A percentile compares a stretch with the other conserved stretches of the same genome.
These are phyloP conservation scores for Sutorius eximius DNA, from an alignment of 1,284 basidiomycete genomes.

Conservation along the genomic window DNA sequence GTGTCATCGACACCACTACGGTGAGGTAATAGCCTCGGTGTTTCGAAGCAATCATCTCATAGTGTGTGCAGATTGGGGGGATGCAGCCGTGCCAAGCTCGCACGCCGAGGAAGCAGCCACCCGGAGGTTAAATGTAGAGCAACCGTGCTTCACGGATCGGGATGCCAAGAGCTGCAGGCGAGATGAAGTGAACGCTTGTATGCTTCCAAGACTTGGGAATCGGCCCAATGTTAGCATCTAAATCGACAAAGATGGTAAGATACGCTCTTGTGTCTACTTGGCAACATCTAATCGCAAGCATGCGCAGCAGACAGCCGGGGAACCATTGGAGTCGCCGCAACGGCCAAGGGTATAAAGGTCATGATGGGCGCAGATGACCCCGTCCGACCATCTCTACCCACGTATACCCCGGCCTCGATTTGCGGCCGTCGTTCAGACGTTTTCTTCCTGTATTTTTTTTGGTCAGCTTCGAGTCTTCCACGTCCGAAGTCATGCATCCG, in stretches of 20 bases:
- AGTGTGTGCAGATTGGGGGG: neutral
- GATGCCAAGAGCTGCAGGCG: conserved; percentile 21
- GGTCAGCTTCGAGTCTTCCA: neutral
- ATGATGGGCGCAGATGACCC: neutral
- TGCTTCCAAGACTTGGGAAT: conserved; percentile 3
- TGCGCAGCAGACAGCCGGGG: conserved; percentile 12
- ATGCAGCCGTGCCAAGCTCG: neutral
- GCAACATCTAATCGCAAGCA: conserved; percentile 8
- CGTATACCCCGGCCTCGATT: conserved; percentile 1
- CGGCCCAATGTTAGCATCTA: neutral
- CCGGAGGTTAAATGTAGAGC: conserved; percentile 1
- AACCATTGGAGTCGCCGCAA: neutral
- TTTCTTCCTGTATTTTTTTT: conserved; percentile 1
- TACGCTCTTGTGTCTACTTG: neutral
- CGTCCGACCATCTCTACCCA: conserved; percentile 1
- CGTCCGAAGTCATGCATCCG: conserved; percentile 5
- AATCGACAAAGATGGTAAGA: conserved; percentile 19
- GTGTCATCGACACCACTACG: neutral
- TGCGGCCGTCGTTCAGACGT: neutral
- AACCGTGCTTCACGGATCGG: conserved; percentile 18
- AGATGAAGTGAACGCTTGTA: neutral
- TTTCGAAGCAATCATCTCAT: conserved; percentile 2
- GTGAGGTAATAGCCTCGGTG: conserved; percentile 11
- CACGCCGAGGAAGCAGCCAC: neutral
- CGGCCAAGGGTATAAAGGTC: conserved; percentile 13